A percentile compares a stretch with the other conserved stretches of the same genome.
Evolutionary conservation across 208 protist genomes (phyloP).

Genomic region (Wallacemonas sp.): DNA sequence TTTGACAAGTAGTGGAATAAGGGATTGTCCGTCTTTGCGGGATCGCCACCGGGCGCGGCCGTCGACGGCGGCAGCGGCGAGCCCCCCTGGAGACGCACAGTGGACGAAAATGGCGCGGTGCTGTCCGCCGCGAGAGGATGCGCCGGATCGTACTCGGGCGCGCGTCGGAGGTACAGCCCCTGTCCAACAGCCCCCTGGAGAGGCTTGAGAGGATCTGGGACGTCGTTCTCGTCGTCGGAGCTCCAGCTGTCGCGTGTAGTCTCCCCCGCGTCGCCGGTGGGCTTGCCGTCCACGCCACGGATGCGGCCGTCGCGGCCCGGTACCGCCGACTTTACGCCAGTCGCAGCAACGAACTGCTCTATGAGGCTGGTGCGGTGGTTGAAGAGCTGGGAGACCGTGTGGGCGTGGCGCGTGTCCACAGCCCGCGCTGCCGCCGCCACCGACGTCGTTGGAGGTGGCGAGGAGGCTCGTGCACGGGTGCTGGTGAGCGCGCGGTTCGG

Average conservation of each 20-base stretch:
- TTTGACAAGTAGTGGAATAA: conserved; percentile 17
- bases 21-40: conserved; percentile 1
- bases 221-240: conserved; percentile 7
- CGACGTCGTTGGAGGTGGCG: background rate
- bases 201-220: conserved; percentile 1
- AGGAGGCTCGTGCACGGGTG: background rate
- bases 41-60: background rate
- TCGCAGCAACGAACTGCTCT: conserved; percentile 8
- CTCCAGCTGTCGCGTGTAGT: conserved; percentile 8
- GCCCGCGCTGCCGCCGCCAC: background rate
- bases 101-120: background rate
- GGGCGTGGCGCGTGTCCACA: background rate
- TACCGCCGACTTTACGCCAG: background rate
- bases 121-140: background rate
- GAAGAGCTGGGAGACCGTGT: background rate
- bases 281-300: background rate
- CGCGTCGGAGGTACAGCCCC: conserved; percentile 1
- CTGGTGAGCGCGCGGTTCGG: background rate
- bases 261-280: background rate
- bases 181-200: background rate
- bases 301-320: background rate
- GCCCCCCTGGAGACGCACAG: background rate
- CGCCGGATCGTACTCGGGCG: conserved; percentile 1
- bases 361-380: conserved; percentile 7
- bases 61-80: background rate